Conservation (phyloP, 441 rosid genomes). For the Croton setiger region DNA sequence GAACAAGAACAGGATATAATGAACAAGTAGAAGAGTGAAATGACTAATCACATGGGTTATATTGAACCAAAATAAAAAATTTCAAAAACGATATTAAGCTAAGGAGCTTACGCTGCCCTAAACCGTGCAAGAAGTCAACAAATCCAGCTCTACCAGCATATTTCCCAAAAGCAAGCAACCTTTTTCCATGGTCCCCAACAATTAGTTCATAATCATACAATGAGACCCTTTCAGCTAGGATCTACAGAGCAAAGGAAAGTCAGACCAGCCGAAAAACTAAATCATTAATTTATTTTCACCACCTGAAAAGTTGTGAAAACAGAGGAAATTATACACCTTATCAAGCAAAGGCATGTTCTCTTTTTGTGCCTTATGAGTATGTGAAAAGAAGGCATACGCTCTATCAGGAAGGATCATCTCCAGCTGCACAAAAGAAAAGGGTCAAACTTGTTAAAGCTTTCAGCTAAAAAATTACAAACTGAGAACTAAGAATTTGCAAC, state of each 20-base stretch:
- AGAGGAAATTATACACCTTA: constrained; percentile 38
- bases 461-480: background rate
- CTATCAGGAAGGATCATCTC: constrained; percentile 81
- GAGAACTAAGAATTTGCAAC: background rate
- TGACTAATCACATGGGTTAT: background rate
- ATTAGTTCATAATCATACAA: constrained; percentile 92
- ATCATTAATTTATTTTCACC: background rate
- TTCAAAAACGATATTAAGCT: constrained; percentile 6
- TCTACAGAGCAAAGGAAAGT: constrained; percentile 32
- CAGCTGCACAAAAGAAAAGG: constrained; percentile 37
- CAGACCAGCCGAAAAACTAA: constrained; percentile 4
- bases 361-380: constrained; percentile 90
- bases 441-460: background rate
- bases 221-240: constrained; percentile 62
- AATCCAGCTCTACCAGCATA: constrained; percentile 97
- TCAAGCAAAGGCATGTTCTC: constrained; percentile 89
- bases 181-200: constrained; percentile 63
- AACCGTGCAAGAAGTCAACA: constrained; percentile 70
- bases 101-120: constrained; percentile 68
- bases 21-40: background rate
- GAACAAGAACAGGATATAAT: background rate
- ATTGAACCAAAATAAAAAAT: background rate
- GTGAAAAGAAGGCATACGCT: constrained; percentile 95
- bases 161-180: constrained; percentile 85
- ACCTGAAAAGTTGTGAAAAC: constrained; percentile 2